A percentile compares a stretch with the other conserved stretches of the same genome.
These are phyloP conservation scores for Citrullus amarus DNA, from an alignment of 306 rosid species.

Conservation along the genomic window DNA sequence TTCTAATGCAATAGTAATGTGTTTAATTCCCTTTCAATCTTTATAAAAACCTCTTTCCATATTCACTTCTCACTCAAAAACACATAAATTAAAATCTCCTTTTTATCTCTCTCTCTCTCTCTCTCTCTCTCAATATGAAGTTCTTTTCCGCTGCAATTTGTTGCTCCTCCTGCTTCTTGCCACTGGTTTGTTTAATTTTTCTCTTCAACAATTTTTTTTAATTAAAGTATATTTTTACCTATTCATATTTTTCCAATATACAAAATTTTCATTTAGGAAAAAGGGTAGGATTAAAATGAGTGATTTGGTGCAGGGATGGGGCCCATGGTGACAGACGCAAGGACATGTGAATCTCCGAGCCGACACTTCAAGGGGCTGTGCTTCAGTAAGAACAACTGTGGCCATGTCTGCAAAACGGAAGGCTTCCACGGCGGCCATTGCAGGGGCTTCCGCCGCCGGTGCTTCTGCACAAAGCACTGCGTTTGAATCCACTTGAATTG, in stretches of 20 bases:
- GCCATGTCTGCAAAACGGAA: not conserved
- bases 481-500: not conserved
- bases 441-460: constrained; percentile 11
- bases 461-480: constrained; percentile 9
- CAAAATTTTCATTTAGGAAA: too few relatives aligned
- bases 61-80: not conserved
- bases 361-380: not conserved
- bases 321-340: not conserved
- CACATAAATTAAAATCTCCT: not conserved
- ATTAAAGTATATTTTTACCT: too few relatives aligned
- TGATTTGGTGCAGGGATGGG: not conserved
- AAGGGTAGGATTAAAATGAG: not conserved
- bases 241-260: too few relatives aligned
- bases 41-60: not conserved
- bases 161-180: constrained; percentile 5
- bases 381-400: not conserved
- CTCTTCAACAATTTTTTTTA: too few relatives aligned
- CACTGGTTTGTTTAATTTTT: not conserved
- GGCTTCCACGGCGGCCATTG: constrained; percentile 6
- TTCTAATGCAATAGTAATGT: not conserved
- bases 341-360: constrained; percentile 4
- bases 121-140: not conserved
- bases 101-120: not conserved
- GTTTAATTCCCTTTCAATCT: not conserved
- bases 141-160: not conserved